Evolutionary conservation across 768 basidiomycete genomes (phyloP).

Genomic region (Porpolomopsis calyptriformis): DNA sequence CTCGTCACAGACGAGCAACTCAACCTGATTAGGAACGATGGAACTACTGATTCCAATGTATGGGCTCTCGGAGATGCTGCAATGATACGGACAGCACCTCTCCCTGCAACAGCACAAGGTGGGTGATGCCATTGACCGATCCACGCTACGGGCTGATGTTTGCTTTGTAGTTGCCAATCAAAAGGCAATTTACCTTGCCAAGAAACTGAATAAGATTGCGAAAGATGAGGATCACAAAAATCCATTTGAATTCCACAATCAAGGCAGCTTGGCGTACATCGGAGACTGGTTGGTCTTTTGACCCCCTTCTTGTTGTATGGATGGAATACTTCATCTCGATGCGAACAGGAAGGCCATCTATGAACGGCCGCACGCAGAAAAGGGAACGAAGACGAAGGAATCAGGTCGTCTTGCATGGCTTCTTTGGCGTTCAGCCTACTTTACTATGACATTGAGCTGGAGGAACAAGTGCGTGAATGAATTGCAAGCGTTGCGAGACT

Average conservation of each 20-base stretch:
- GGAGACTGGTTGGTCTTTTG: slow-evolving; percentile 50
- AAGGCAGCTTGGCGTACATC: slow-evolving; percentile 71
- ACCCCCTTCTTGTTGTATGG: not conserved
- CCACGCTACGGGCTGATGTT: not conserved
- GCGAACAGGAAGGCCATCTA: slow-evolving; percentile 77
- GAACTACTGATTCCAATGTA: slow-evolving; percentile 50
- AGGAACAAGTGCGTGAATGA: slow-evolving; percentile 50
- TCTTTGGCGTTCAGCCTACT: slow-evolving; percentile 74
- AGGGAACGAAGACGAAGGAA: slow-evolving; percentile 46
- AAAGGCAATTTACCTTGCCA: slow-evolving; percentile 57
- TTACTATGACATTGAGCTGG: slow-evolving; percentile 62
- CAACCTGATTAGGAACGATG: slow-evolving; percentile 47
- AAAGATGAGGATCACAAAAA: slow-evolving; percentile 35
- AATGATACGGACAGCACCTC: slow-evolving; percentile 39
- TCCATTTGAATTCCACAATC: slow-evolving; percentile 62
- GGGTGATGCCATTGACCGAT: not conserved
- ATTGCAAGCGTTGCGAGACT: not conserved
- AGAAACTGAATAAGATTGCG: slow-evolving; percentile 54
- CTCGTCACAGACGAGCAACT: slow-evolving; percentile 45
- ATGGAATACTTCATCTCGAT: not conserved
- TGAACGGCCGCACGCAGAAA: slow-evolving; percentile 45
- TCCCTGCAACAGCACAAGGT: slow-evolving; percentile 86
- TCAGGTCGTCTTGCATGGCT: slow-evolving; percentile 65
- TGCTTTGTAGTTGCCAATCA: slow-evolving; percentile 57
- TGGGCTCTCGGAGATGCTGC: slow-evolving; percentile 79